Base-by-base conservation (phyloP, 345 rosid species). In the Mallotus nudiflorus region DNA sequence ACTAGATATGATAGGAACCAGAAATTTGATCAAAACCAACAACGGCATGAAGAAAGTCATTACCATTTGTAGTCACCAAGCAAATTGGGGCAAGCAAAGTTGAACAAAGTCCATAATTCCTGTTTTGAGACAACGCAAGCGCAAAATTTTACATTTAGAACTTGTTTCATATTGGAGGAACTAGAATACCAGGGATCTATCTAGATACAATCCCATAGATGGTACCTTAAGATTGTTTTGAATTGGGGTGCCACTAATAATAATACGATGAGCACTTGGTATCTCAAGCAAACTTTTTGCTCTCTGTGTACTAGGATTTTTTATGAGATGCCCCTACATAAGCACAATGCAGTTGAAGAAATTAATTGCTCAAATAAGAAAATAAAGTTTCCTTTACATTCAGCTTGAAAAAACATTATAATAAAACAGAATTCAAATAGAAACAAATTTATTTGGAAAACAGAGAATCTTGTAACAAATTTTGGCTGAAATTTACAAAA, bases 81-180 rank as follows among this genome's bases (percentile, higher is more conserved):
- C 71, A 95, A 78, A 62, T 78, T 87, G 67, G 99, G 99, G 69
- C 97, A 95, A 75, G 92, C 85, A 73, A 95, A 95, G 86, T 92
- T 87, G 78, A 95, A 95, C 75, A 95, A 77, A 58, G 99, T 95
- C 99, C 99, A 95, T 33, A 95, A 60, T 82, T 95, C 99, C 98
- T 95, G 42, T 74, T 66, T 71, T 58, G 75, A 64, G 74, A 24
- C 14, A 69, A 75, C 69, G 68, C 39, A 31, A 51, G 9, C 20
- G 20, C 13, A 15, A 5, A 2, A 50, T 48, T 24, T 19, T 45
- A 29, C 8, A 22, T 25, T 31, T 19, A 56, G 8, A 65, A 25
- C 54, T 68, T 75, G 53, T 49, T 50, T 52, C 48, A 51, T 29
- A 51, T 66, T 50, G 39, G 28, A 58, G 42, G 53, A 25, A 37